Base-by-base conservation (phyloP, 495 filamentous ascomycete genomes). In the Penicillium paxilli region DNA sequence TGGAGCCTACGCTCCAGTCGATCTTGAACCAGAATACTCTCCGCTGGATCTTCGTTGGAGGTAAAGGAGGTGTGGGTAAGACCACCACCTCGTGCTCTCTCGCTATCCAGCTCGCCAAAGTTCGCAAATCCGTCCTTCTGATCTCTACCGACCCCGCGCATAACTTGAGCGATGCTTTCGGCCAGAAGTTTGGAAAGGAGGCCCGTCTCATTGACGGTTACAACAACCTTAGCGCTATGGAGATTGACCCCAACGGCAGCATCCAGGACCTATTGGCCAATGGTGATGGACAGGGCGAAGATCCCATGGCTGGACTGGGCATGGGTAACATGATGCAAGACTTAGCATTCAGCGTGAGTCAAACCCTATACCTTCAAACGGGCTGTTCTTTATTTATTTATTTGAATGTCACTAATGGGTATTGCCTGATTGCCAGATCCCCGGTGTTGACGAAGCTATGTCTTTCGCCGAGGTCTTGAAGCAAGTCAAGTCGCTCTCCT, bases 11-110 rank as follows among this genome's bases (percentile, higher is more conserved):
- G 32, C 89, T 99, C 66, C 89, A 96, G 81, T 88, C 89, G 40
- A 91, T 99, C 63, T 81, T 98, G 63, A 89, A 92, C 76, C 94
- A 99, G 69, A 89, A 88, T 64, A 86, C 90, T 17, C 86, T 99
- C 45, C 91, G 94, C 57, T 99, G 95, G 95, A 96, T 99, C 71
- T 99, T 99, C 65, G 95, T 98, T 44, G 94, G 94, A 63, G 94
- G 94, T 50, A 99, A 99, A 80, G 94, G 94, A 59, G 94, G 94
- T 64, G 94, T 99, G n/a, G 94, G 94, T 65, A 99, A 99, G 80
- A 99, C 94, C 11, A 99, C 95, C 14, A 98, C 95, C 0, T 97
- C 92, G 2, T 99, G 95, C 76, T 95, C 91, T 35, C 87, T 99
- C 44, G 94, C 94, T 48, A 98, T 98, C 66, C 94, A 99, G 71